Evolutionary conservation across 1,284 basidiomycete genomes (phyloP), one percentile per base, ranked within the genome.

Genomic region (Apiotrichum domesticum): DNA sequence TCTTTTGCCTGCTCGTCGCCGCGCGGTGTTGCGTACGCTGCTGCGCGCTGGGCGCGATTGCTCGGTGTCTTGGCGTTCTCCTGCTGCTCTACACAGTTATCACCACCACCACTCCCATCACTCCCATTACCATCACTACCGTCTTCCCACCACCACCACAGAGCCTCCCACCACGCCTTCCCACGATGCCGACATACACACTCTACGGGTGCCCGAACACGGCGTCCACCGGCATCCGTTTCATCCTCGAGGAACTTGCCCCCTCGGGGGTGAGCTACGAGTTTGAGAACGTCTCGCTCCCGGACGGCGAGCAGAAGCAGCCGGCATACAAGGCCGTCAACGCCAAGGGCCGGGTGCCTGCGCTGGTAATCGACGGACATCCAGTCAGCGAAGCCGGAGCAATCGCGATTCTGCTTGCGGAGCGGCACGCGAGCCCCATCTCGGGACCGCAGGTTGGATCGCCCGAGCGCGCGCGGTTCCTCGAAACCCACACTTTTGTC

Each of bases 161-260:
- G 29, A 29, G 29, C 29, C 29, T 29, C 29, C 29, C 29, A 29
- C 29, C 29, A 29, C 29, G 29, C 29, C 29, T 29, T 29, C 3
- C 4, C 48, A 49, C 53, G 6, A 56, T 56, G 58, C 29, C 58
- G 8, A 15, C 33, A 10, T 62, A 62, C 64, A 57, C 57, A 3
- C 60, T 66, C 37, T 62, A 63, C 57, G 61, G 61, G 21, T 46
- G 39, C 45, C 52, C 56, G 51, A 57, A 56, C 51, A 63, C 64
- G 15, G 62, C 62, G 35, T 58, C 56, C 15, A 55, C 63, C 9
- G 48, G 50, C 14, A 41, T 61, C 51, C 66, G 63, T 54, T 66
- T 63, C 63, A 53, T 67, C n/a, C 58, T 67, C 15, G 35, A 52
- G 51, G 58, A 65, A 52, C 62, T 67, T 40, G 58, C 56, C n/a